Evolutionary conservation across 805 yeast species (phyloP), one percentile per base, ranked within the genome.

Genomic region (Wickerhamiella kurtzmanii): DNA sequence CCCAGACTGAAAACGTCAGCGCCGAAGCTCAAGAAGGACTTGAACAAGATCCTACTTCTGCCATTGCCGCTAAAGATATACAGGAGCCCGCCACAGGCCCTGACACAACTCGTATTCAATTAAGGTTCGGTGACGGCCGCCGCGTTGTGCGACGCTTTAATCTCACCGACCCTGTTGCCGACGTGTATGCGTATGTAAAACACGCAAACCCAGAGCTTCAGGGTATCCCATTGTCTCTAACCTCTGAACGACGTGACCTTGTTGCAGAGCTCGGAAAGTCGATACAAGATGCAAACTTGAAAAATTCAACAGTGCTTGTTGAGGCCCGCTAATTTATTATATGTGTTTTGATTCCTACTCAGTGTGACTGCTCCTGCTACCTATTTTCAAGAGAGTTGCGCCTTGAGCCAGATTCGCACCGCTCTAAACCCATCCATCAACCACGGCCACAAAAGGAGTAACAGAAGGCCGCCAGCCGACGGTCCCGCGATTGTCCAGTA

Each of bases 91-190:
- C 73, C 1, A 60, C 67, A 2, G 79, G 73, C 9, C 73, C 76
- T 0, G 64, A 69, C 5, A 69, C 78, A 0, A 66, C 71, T 4
- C 84, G 96, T 0, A 74, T 92, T 21, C 97, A 92, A 64, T 73
- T 92, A n/a, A 71, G 96, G 49, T 74, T 84, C 22, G 92, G 88
- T 16, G 85, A 80, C 56, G 96, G 97, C n/a, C 73, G 78, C 42
- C 71, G 96, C 48, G 65, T 80, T 11, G 80, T 89, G 9, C 80
- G 85, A 50, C 74, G 84, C 48, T 82, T 89, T 55, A 64, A 65
- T 6, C 57, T 73, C 9, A 61, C 65, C 2, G 94, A 83, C 53
- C 67, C 71, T 2, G 85, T 92, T 0, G 49, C 67, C 2, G 62
- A 60, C 1, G 61, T 92, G 1, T 92, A 74, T 61, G 80, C 77